A percentile compares a stretch with the other conserved stretches of the same genome.
phyloP scores from a whole-genome alignment of 2,329 filamentous ascomycete genomes.

The Elsinoe perseae region DNA sequence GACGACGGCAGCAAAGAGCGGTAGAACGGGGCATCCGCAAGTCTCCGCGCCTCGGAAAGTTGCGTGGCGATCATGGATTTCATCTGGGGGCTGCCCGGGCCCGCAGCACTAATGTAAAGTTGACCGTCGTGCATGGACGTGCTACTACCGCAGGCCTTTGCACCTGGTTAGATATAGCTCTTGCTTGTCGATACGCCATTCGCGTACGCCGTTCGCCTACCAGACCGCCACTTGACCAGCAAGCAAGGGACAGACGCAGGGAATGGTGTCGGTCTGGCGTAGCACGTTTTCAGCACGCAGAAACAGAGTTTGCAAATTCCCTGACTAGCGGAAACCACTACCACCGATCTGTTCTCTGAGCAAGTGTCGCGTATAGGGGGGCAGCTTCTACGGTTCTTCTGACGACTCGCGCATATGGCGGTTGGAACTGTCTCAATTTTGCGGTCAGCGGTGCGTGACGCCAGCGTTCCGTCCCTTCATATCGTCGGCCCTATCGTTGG shows the following conservation, averaged over 20 bases:
- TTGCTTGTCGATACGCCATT: constrained; percentile 1
- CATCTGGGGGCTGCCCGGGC: constrained; percentile 10
- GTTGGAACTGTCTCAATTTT: constrained; percentile 11
- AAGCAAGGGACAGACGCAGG: not conserved
- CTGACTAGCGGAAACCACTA: constrained; percentile 8
- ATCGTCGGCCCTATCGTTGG: constrained; percentile 9
- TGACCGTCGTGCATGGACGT: constrained; percentile 3
- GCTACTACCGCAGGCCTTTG: constrained; percentile 1
- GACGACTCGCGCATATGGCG: constrained; percentile 11
- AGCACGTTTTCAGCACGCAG: not conserved
- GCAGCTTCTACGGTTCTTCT: constrained; percentile 10
- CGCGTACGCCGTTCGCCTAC: constrained; percentile 1
- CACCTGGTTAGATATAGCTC: not conserved
- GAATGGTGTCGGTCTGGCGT: not conserved
- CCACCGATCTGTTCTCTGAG: constrained; percentile 6
- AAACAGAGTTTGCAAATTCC: constrained; percentile 4
- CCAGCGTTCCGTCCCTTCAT: constrained; percentile 12
- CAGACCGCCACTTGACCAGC: constrained; percentile 11
- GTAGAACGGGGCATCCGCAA: constrained; percentile 7
- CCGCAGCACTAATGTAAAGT: not conserved
- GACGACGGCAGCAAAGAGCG: not conserved
- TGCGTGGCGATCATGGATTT: constrained; percentile 1
- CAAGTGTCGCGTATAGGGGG: constrained; percentile 10
- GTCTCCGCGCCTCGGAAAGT: constrained; percentile 10
- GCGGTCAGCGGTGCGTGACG: constrained; percentile 7